Conservation (phyloP, 2,329 filamentous ascomycete species). For the Cercospora janseana region DNA sequence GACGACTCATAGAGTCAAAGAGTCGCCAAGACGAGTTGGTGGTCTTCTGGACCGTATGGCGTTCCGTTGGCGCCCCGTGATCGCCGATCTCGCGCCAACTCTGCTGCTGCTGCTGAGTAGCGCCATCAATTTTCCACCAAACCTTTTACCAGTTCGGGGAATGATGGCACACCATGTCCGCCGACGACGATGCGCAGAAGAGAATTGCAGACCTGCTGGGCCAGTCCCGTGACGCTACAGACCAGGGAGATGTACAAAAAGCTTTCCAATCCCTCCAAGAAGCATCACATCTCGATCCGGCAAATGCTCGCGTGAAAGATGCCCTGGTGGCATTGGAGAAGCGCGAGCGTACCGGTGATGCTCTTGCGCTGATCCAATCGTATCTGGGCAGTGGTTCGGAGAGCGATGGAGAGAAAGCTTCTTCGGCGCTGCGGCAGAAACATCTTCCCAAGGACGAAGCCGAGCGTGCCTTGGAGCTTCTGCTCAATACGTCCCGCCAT, state of each 20-base stretch:
- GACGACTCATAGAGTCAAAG: too few relatives aligned
- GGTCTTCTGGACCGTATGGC: too few relatives aligned
- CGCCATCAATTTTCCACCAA: constrained; percentile 5
- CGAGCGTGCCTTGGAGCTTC: constrained; percentile 41
- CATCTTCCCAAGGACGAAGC: constrained; percentile 42
- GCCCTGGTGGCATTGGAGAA: constrained; percentile 43
- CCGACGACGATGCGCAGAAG: constrained; percentile 18
- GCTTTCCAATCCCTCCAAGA: constrained; percentile 46
- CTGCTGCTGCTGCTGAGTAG: background rate
- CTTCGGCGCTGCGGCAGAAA: constrained; percentile 33
- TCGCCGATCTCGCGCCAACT: background rate
- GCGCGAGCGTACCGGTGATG: constrained; percentile 27
- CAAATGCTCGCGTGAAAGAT: constrained; percentile 43
- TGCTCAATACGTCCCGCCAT: constrained; percentile 42
- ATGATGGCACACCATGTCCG: constrained; percentile 31
- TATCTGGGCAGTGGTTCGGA: constrained; percentile 37
- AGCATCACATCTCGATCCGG: constrained; percentile 45
- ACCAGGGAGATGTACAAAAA: constrained; percentile 37
- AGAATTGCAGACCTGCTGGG: constrained; percentile 28
- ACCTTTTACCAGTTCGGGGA: constrained; percentile 12
- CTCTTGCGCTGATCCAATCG: constrained; percentile 23
- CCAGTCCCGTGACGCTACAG: constrained; percentile 28
- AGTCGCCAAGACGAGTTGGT: too few relatives aligned
- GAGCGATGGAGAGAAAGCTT: constrained; percentile 43
- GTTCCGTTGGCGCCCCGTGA: too few relatives aligned